phyloP scores from a whole-genome alignment of 179 eudicot genomes.

The Silene noctiflora region DNA sequence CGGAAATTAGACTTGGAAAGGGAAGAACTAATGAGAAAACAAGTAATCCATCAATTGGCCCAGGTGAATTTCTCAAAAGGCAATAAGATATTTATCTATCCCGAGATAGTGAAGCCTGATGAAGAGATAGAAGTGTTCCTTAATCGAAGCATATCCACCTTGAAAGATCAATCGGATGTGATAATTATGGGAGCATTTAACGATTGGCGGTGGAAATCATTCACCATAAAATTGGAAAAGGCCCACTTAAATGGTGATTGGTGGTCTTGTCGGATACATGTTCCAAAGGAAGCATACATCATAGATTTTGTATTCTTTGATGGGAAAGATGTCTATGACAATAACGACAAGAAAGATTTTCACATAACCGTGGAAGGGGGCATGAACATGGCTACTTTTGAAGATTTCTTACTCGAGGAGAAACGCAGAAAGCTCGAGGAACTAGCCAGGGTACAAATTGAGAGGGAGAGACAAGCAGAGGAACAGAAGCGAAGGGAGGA shows the following conservation, averaged over 20 bases:
- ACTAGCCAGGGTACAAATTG: conserved; percentile 64
- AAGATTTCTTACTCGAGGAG: conserved; percentile 92
- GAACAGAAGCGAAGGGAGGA: conserved; percentile 71
- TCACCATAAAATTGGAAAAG: conserved; percentile 62
- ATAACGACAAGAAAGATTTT: conserved; percentile 77
- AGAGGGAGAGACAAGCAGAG: conserved; percentile 74
- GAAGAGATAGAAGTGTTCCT: conserved; percentile 68
- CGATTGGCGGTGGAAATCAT: conserved; percentile 93
- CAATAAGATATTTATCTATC: conserved; percentile 64
- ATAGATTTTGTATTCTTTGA: conserved; percentile 87
- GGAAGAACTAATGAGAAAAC: conserved; percentile 53
- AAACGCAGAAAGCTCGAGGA: conserved; percentile 78
- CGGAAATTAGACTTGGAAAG: conserved; percentile 52
- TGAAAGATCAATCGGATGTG: conserved; percentile 61
- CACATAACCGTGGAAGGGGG: conserved; percentile 78
- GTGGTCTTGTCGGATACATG: conserved; percentile 88
- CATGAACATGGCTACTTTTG: conserved; percentile 61
- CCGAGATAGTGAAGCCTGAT: conserved; percentile 64
- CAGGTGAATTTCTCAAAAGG: conserved; percentile 55
- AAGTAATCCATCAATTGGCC: conserved; percentile 62
- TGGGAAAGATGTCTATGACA: conserved; percentile 84
- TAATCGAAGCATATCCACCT: conserved; percentile 66
- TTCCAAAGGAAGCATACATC: conserved; percentile 84
- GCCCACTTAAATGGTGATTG: conserved; percentile 75
- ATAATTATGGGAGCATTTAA: conserved; percentile 91